Evolutionary conservation across 1,139 yeast genomes (phyloP).

Genomic region (Blastobotrys elegans): DNA sequence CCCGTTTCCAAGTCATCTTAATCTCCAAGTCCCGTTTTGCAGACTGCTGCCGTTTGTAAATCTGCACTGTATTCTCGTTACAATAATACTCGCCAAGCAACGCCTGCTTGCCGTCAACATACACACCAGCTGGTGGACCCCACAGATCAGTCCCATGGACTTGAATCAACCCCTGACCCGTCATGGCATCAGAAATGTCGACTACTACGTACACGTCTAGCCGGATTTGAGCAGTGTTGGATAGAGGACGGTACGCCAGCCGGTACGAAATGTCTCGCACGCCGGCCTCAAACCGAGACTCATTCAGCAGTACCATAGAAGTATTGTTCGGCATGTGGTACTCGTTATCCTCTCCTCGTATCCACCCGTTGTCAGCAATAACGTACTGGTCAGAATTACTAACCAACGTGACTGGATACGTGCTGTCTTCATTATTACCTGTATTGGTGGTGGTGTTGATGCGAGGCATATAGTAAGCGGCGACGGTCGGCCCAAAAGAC

Average conservation of each 20-base stretch:
- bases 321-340: background rate
- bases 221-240: background rate
- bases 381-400: background rate
- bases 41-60: slow-evolving; percentile 7
- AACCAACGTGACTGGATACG: background rate
- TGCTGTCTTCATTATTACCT: background rate
- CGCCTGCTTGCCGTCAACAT: slow-evolving; percentile 2
- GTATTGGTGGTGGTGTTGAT: background rate
- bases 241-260: background rate
- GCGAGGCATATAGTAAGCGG: slow-evolving; percentile 7
- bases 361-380: background rate
- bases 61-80: background rate
- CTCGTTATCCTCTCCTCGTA: background rate
- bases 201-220: slow-evolving; percentile 1
- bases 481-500: background rate
- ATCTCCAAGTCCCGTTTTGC: slow-evolving; percentile 12
- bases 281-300: background rate
- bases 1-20: slow-evolving; percentile 1
- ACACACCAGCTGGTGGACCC: background rate
- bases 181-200: slow-evolving; percentile 2
- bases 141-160: slow-evolving; percentile 1
- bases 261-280: slow-evolving; percentile 7
- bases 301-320: background rate
- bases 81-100: background rate
- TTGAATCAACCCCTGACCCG: slow-evolving; percentile 5